Evolutionary conservation across 257 asterid species (phyloP).

Genomic region (Solanum etuberosum): DNA sequence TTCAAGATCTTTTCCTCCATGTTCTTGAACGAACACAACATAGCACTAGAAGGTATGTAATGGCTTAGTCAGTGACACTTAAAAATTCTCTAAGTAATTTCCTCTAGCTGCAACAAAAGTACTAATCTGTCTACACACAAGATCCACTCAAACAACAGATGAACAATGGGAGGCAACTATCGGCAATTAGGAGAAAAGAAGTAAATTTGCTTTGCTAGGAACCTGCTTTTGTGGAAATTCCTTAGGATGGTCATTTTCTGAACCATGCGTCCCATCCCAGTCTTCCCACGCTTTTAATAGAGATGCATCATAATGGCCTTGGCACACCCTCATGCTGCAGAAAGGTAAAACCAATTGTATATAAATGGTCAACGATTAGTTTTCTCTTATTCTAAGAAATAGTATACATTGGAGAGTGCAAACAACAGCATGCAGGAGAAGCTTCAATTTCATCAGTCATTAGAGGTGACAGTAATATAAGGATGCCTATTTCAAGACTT

Average conservation of each 20-base stretch:
- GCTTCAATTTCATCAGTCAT: neutral
- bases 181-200: neutral
- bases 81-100: neutral
- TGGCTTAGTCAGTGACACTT: neutral
- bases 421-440: neutral
- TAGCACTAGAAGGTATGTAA: slow-evolving; percentile 35
- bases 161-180: neutral
- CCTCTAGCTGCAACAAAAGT: neutral
- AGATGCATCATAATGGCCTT: slow-evolving; percentile 69
- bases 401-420: neutral
- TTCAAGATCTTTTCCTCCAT: slow-evolving; percentile 92
- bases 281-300: slow-evolving; percentile 85
- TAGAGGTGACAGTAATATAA: neutral
- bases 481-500: neutral
- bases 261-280: slow-evolving; percentile 67
- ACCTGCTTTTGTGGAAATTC: slow-evolving; percentile 82
- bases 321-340: slow-evolving; percentile 77
- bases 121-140: neutral
- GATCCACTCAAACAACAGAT: neutral
- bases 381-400: neutral
- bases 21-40: slow-evolving; percentile 83
- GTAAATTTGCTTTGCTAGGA: neutral
- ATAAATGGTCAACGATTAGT: neutral
- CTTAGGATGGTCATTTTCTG: slow-evolving; percentile 89
- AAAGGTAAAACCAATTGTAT: neutral